Base-by-base conservation (phyloP, 805 yeast species). In the Sugiyamaella smithiae region DNA sequence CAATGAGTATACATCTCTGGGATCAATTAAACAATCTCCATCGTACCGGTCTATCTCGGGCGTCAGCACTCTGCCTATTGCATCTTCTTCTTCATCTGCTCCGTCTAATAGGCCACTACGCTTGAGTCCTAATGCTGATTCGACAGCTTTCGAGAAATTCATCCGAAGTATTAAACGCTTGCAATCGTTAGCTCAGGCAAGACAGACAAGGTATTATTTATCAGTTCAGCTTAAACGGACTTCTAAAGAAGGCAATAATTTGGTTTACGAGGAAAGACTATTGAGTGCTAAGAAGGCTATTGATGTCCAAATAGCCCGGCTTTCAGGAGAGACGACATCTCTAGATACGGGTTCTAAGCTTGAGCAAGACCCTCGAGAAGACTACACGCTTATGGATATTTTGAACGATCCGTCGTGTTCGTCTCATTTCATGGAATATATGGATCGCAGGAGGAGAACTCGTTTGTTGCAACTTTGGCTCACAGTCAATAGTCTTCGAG, bases 401-500 rank as follows among this genome's bases (percentile, higher is more conserved):
- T 61, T 83, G 28, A 67, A 68, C 32, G 77, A 78, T 50, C 72
- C 81, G 1, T 58, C 73, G 0, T 72, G 77, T 5, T 59, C 78
- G 4, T 66, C 77, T 0, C 74, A 69, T 42, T 80, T 80, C 51
- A 73, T 69, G 68, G 79, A 74, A 44, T 80, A 74, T 54, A 77
- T 81, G 83, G 80, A 77, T 26, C 74, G 72, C 43, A 59, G 80
- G 16, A 63, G 69, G 3, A 63, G 78, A 41, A 65, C 73, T 1
- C 66, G 66, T 0, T 60, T 81, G 24, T 59, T 88, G 3, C 82
- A 81, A 38, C 81, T 80, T 52, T 85, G 89, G 88, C 62, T 76
- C 3, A 74, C 78, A 1, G 83, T 88, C 2, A 85, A 87, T 52
- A 71, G 76, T 0, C 74, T 87, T 32, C 79, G 81, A 57, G 85